Conservation (phyloP, 164 flowering plant genomes). For the Sedum album region DNA sequence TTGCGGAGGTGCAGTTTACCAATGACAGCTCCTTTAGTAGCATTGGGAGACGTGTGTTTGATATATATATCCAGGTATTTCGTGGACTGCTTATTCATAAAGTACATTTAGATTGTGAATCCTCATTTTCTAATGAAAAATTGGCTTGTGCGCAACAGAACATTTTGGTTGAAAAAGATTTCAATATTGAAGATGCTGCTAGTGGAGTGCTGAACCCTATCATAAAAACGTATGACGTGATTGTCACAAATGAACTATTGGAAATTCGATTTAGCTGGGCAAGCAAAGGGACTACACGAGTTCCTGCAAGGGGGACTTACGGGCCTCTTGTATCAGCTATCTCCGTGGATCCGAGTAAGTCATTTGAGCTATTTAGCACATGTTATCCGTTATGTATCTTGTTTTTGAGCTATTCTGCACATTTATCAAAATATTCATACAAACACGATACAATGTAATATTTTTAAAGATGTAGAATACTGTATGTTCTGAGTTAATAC, state of each 20-base stretch:
- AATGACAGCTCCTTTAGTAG: slow-evolving; percentile 40
- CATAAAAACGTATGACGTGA: slow-evolving; percentile 16
- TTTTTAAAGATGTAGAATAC: background rate
- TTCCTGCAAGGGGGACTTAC: slow-evolving; percentile 45
- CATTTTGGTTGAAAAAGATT: slow-evolving; percentile 29
- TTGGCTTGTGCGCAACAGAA: slow-evolving; percentile 23
- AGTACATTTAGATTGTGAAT: no score
- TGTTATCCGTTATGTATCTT: background rate
- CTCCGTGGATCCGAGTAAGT: slow-evolving; percentile 40
- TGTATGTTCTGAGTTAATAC: background rate
- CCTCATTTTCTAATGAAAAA: background rate
- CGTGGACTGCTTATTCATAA: no score
- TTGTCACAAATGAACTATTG: slow-evolving; percentile 25
- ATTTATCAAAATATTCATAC: no score
- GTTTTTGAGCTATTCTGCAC: no score
- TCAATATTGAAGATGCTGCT: slow-evolving; percentile 40
- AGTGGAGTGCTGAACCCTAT: slow-evolving; percentile 30
- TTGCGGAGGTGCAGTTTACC: slow-evolving; percentile 65
- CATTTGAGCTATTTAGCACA: background rate
- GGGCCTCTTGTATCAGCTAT: slow-evolving; percentile 59
- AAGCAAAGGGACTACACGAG: slow-evolving; percentile 52
- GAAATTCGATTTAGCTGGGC: slow-evolving; percentile 42
- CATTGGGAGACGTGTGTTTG: slow-evolving; percentile 60
- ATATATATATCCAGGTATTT: slow-evolving; percentile 58
- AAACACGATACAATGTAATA: no score